Percentiles rank a stretch among this genome's conserved stretches.
These are phyloP conservation scores for Arctium lappa DNA, from an alignment of 129 eudicot species.

Conservation along the genomic window DNA sequence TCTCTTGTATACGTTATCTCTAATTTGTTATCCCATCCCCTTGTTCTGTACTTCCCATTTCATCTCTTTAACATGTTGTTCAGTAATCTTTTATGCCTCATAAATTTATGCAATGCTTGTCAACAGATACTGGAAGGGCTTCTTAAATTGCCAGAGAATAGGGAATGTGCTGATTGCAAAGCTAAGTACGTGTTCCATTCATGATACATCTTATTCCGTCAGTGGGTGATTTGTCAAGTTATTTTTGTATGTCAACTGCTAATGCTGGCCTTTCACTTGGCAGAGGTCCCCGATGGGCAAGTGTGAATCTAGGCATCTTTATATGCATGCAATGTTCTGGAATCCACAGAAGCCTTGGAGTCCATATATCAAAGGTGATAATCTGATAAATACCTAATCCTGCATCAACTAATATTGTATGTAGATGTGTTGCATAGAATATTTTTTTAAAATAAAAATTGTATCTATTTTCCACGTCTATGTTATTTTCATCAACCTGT, in stretches of 20 bases:
- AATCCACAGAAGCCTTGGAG: constrained; percentile 89
- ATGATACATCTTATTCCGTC: neutral
- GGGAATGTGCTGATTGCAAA: constrained; percentile 82
- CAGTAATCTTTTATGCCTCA: neutral
- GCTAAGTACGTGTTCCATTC: constrained; percentile 43
- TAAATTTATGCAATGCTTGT: constrained; percentile 10
- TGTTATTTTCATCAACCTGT: neutral
- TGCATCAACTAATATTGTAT: neutral
- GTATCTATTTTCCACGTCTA: neutral
- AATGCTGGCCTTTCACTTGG: constrained; percentile 5
- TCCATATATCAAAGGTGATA: constrained; percentile 82
- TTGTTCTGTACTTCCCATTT: neutral
- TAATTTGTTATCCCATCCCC: neutral
- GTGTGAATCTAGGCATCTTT: constrained; percentile 86
- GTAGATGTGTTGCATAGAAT: neutral
- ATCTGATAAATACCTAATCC: neutral
- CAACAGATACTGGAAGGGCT: constrained; percentile 71
- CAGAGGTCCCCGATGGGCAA: constrained; percentile 98
- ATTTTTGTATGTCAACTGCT: neutral
- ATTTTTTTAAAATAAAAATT: neutral
- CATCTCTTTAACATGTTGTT: neutral
- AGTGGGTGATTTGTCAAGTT: neutral
- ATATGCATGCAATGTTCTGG: constrained; percentile 95
- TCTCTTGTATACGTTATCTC: neutral
- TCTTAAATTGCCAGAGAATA: constrained; percentile 77